phyloP scores from a whole-genome alignment of 129 eudicot genomes.

The Pittosporum tobira region DNA sequence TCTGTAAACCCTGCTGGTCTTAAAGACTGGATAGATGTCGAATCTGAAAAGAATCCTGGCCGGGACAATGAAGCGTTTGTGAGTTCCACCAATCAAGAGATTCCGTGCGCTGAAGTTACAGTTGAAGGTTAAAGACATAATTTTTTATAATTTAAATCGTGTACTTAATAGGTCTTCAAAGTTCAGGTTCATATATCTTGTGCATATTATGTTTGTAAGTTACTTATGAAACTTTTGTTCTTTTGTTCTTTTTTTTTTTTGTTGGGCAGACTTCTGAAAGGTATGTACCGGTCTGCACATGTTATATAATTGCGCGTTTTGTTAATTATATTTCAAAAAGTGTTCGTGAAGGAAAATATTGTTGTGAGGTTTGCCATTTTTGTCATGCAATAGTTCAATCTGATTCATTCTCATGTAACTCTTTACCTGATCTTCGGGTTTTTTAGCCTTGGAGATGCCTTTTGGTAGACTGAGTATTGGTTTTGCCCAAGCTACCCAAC shows the following conservation, averaged over 20 bases:
- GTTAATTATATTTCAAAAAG: neutral
- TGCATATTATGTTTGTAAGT: constrained; percentile 30
- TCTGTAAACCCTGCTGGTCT: constrained; percentile 9
- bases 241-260: no score
- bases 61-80: constrained; percentile 11
- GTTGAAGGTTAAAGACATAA: constrained; percentile 36
- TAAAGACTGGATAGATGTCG: constrained; percentile 11
- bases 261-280: no score
- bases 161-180: constrained; percentile 21
- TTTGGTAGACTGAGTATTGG: no score
- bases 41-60: constrained; percentile 5
- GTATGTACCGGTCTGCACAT: neutral
- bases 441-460: no score
- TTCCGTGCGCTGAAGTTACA: constrained; percentile 23
- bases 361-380: neutral
- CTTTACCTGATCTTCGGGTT: neutral
- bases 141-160: constrained; percentile 3
- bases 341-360: neutral
- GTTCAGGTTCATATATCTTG: constrained; percentile 15
- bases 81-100: constrained; percentile 25
- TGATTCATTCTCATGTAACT: neutral
- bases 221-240: no score
- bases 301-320: neutral
- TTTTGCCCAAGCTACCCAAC: no score
- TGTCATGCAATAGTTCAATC: neutral